These are phyloP conservation scores for Hanseniaspora clermontiae DNA, from an alignment of 805 yeast genomes.

Conservation along the genomic window DNA sequence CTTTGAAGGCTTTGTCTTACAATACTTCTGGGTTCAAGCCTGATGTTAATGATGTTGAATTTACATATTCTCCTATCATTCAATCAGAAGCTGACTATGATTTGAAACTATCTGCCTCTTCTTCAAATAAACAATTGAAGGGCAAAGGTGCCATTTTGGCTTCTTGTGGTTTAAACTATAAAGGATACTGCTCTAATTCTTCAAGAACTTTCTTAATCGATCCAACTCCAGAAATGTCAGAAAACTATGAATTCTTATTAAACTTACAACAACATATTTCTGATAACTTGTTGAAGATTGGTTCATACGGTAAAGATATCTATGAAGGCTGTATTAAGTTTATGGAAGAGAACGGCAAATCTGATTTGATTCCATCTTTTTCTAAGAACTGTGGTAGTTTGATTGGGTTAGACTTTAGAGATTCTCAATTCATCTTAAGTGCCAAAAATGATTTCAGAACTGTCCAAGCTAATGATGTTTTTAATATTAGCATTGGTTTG, in stretches of 20 bases:
- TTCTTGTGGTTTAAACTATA: constrained; percentile 76
- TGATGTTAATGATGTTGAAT: constrained; percentile 66
- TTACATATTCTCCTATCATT: constrained; percentile 87
- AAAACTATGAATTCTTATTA: constrained; percentile 64
- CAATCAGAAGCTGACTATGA: constrained; percentile 83
- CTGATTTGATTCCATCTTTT: constrained; percentile 43
- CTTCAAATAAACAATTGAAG: constrained; percentile 48
- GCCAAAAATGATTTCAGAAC: constrained; percentile 51
- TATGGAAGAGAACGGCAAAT: constrained; percentile 52
- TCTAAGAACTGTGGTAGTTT: constrained; percentile 77
- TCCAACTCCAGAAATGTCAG: constrained; percentile 68
- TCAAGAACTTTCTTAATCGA: constrained; percentile 83
- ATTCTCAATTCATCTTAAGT: constrained; percentile 59
- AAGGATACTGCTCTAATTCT: constrained; percentile 75
- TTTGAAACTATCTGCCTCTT: constrained; percentile 68
- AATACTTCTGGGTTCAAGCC: constrained; percentile 44
- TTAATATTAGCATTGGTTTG: constrained; percentile 69
- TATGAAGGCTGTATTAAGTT: constrained; percentile 51
- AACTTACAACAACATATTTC: constrained; percentile 57
- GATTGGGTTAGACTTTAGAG: constrained; percentile 82
- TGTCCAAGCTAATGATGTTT: constrained; percentile 58
- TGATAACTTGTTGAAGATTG: constrained; percentile 45
- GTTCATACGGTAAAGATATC: constrained; percentile 51
- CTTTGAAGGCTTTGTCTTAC: constrained; percentile 27
- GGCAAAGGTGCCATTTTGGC: constrained; percentile 72